Evolutionary conservation across 345 rosid genomes (phyloP).

Genomic region (Combretum micranthum): DNA sequence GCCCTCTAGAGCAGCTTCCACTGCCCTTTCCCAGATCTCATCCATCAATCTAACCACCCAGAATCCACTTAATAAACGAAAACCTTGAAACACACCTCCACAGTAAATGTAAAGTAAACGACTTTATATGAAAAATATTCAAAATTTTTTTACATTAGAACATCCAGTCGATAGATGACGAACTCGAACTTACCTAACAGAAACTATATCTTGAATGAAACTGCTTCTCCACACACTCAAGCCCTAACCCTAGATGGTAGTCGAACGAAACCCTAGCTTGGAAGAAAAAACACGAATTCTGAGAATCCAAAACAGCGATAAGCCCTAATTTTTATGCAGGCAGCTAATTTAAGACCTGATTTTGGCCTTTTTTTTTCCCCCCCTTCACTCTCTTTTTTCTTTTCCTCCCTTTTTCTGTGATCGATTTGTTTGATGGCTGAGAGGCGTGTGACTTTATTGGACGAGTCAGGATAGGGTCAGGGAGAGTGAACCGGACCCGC

Average conservation of each 20-base stretch:
- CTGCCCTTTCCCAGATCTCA: conserved; percentile 80
- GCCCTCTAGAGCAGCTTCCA: conserved; percentile 60
- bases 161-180: too few species aligned
- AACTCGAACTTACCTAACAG: too few species aligned
- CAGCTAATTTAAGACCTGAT: background rate
- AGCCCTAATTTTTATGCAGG: background rate
- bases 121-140: too few species aligned
- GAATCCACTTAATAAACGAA: background rate
- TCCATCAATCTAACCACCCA: conserved; percentile 37
- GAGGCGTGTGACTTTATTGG: conserved; percentile 4
- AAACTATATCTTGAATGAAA: too few species aligned
- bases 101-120: too few species aligned
- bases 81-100: background rate
- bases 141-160: too few species aligned
- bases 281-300: too few species aligned
- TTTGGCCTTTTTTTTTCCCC: background rate
- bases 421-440: too few species aligned
- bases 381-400: background rate
- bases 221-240: too few species aligned
- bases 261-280: too few species aligned
- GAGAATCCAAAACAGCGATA: background rate
- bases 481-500: background rate
- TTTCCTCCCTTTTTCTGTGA: too few species aligned
- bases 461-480: background rate
- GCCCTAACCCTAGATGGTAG: too few species aligned